phyloP scores from a whole-genome alignment of 768 basidiomycete species.

The Boletellus ananas region DNA sequence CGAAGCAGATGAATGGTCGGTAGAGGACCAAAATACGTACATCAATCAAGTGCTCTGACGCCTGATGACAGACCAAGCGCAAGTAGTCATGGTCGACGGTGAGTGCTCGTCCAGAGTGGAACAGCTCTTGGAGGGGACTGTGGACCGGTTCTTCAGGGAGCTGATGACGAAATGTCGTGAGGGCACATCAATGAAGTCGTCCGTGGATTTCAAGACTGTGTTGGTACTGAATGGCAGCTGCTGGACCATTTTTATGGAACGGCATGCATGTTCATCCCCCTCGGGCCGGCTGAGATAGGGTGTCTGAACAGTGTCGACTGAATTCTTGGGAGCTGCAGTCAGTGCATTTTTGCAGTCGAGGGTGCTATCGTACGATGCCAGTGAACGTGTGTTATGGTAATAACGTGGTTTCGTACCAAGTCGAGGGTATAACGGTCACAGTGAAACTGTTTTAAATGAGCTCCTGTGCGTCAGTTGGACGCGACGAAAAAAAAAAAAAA shows the following conservation, averaged over 20 bases:
- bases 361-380: no score
- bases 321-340: no score
- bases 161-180: slow-evolving; percentile 8
- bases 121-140: neutral
- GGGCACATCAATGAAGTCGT: slow-evolving; percentile 9
- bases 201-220: neutral
- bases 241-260: slow-evolving; percentile 10
- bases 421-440: no score
- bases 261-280: slow-evolving; percentile 12
- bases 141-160: neutral
- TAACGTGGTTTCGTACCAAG: no score
- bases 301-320: no score
- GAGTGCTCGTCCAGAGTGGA: neutral
- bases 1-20: neutral
- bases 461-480: no score
- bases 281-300: slow-evolving; percentile 3
- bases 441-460: no score
- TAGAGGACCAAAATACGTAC: neutral
- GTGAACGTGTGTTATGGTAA: no score
- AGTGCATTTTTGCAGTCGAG: no score
- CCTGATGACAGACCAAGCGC: slow-evolving; percentile 1
- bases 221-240: slow-evolving; percentile 2
- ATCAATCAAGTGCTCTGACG: neutral
- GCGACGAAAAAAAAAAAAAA: no score
- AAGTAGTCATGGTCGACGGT: slow-evolving; percentile 2